Conservation (phyloP, 768 basidiomycete species). For the Cubamyces lactineus region DNA sequence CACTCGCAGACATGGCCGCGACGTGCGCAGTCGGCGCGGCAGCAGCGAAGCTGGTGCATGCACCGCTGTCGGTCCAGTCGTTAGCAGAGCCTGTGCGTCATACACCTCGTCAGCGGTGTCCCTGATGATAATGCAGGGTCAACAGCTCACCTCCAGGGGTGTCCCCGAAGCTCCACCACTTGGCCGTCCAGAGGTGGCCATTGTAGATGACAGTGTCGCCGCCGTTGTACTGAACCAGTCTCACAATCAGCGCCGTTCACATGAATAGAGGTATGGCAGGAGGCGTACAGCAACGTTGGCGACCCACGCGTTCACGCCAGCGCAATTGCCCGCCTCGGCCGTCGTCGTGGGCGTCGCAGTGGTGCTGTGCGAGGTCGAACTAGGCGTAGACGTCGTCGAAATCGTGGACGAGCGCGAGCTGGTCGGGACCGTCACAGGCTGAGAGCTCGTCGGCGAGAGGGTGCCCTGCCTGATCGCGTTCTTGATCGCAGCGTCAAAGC, state of each 20-base stretch:
- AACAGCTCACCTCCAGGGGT: slow-evolving; percentile 28
- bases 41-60: slow-evolving; percentile 26
- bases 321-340: slow-evolving; percentile 27
- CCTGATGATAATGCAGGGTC: too few relatives aligned
- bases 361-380: neutral
- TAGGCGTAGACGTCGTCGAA: slow-evolving; percentile 8
- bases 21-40: slow-evolving; percentile 7
- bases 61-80: slow-evolving; percentile 33
- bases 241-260: neutral
- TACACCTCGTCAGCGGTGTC: too few relatives aligned
- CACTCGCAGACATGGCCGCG: slow-evolving; percentile 6
- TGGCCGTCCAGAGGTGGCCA: slow-evolving; percentile 35
- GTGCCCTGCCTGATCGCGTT: slow-evolving; percentile 24
- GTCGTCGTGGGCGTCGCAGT: slow-evolving; percentile 1
- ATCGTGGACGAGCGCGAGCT: slow-evolving; percentile 13
- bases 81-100: slow-evolving; percentile 26
- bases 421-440: slow-evolving; percentile 15
- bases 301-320: slow-evolving; percentile 32
- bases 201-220: slow-evolving; percentile 32
- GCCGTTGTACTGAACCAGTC: slow-evolving; percentile 27
- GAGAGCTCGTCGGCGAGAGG: slow-evolving; percentile 9
- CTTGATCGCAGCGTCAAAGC: slow-evolving; percentile 32
- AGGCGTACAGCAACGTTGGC: slow-evolving; percentile 33
- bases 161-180: slow-evolving; percentile 36
- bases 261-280: too few relatives aligned